These are phyloP conservation scores for Persicaria maculosa DNA, from an alignment of 148 eudicot genomes.

Conservation along the genomic window DNA sequence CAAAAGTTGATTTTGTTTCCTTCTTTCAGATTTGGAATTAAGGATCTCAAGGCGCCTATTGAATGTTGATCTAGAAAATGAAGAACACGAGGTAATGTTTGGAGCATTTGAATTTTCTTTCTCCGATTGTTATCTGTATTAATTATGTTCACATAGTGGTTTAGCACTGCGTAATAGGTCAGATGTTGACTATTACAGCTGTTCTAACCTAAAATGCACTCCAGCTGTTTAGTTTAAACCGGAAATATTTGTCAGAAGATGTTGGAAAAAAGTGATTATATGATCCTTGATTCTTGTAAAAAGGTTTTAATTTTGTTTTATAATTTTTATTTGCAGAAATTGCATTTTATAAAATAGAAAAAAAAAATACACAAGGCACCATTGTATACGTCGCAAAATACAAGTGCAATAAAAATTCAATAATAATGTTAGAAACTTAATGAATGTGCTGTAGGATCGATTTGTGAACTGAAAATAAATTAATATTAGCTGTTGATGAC, in stretches of 20 bases:
- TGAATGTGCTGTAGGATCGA: neutral
- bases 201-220: neutral
- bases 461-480: neutral
- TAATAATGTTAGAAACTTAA: neutral
- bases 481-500: neutral
- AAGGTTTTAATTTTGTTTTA: too few species aligned
- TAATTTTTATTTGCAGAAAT: neutral
- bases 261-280: too few species aligned
- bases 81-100: neutral
- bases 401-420: neutral
- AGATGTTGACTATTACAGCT: conserved; percentile 7
- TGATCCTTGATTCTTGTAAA: too few species aligned
- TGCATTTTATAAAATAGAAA: neutral
- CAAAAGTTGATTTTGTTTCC: neutral
- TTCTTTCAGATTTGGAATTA: neutral
- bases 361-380: neutral
- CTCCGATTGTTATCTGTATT: neutral
- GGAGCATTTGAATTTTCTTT: conserved; percentile 6
- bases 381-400: neutral
- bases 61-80: neutral
- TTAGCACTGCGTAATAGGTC: neutral
- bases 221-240: neutral
- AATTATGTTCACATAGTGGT: neutral
- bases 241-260: neutral
- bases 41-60: neutral